A percentile compares a stretch with the other conserved stretches of the same genome.
These are phyloP conservation scores for Tylopilus sp. DNA, from an alignment of 768 basidiomycete genomes.

Conservation along the genomic window DNA sequence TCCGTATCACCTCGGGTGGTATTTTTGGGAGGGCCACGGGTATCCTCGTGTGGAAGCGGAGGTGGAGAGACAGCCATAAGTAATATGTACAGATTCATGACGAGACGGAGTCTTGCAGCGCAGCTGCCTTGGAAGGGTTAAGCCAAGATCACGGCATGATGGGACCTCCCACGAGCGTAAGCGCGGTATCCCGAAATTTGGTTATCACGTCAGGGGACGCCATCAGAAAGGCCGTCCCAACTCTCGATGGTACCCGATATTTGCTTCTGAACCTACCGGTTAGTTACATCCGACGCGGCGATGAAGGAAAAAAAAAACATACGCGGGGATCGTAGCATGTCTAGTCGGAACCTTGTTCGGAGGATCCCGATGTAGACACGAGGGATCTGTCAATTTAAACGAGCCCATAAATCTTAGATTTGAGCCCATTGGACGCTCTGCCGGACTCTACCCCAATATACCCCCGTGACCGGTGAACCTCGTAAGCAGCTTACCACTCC, in stretches of 20 bases:
- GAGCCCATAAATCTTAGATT: conserved; percentile 32
- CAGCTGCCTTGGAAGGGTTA: conserved; percentile 25
- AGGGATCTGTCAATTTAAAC: conserved; percentile 13
- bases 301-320: conserved; percentile 5
- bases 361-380: conserved; percentile 23
- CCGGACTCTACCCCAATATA: conserved; percentile 3
- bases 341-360: conserved; percentile 16
- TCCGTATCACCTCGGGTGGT: conserved; percentile 35
- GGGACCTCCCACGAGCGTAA: conserved; percentile 26
- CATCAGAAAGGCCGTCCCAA: conserved; percentile 9
- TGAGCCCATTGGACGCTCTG: conserved; percentile 9
- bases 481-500: conserved; percentile 12
- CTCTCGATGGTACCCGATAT: not conserved
- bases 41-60: conserved; percentile 28
- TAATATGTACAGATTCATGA: conserved; percentile 25
- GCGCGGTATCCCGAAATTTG: conserved; percentile 12
- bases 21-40: conserved; percentile 28
- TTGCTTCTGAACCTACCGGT: conserved; percentile 12
- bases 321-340: conserved; percentile 20
- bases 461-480: conserved; percentile 16
- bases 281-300: conserved; percentile 8
- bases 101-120: conserved; percentile 26
- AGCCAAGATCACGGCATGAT: conserved; percentile 27
- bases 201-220: conserved; percentile 10
- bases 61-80: conserved; percentile 14